A percentile compares a stretch with the other conserved stretches of the same genome.
Conservation (phyloP, 2,329 filamentous ascomycete genomes). For the Ceratocystis cacaofunesta region DNA sequence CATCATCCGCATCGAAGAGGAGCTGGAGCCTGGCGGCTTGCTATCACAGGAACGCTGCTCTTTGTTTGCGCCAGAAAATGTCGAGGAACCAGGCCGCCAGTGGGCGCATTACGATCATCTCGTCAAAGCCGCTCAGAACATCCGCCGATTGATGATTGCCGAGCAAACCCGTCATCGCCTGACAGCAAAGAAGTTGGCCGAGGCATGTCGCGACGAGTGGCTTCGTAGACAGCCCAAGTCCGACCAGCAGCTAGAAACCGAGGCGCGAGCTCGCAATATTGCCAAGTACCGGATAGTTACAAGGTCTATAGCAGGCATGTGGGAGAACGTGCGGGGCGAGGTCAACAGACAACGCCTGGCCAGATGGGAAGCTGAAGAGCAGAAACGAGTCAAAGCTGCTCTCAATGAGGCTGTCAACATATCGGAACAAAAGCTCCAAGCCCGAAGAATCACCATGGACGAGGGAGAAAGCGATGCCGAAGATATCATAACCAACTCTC, state of each 20-base stretch:
- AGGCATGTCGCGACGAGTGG: constrained; percentile 65
- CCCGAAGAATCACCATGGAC: constrained; percentile 28
- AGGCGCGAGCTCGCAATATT: constrained; percentile 54
- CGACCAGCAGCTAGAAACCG: constrained; percentile 65
- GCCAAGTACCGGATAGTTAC: constrained; percentile 58
- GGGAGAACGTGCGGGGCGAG: constrained; percentile 49
- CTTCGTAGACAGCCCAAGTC: constrained; percentile 57
- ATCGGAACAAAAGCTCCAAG: constrained; percentile 53
- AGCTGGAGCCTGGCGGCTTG: constrained; percentile 58
- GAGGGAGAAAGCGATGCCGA: constrained; percentile 38
- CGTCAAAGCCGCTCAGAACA: constrained; percentile 61
- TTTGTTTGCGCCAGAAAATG: constrained; percentile 55
- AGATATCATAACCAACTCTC: constrained; percentile 19
- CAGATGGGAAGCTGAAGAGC: constrained; percentile 51
- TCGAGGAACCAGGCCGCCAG: constrained; percentile 58
- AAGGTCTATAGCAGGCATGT: constrained; percentile 39
- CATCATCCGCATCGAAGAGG: constrained; percentile 56
- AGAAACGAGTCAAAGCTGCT: constrained; percentile 49
- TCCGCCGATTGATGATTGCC: constrained; percentile 61
- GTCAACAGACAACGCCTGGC: constrained; percentile 45
- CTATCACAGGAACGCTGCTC: constrained; percentile 57
- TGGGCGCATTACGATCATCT: constrained; percentile 85
- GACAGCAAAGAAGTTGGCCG: constrained; percentile 65
- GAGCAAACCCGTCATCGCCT: constrained; percentile 66
- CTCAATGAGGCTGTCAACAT: constrained; percentile 59